Base-by-base conservation (phyloP, 441 rosid species). In the Arabidopsis hybrid region DNA sequence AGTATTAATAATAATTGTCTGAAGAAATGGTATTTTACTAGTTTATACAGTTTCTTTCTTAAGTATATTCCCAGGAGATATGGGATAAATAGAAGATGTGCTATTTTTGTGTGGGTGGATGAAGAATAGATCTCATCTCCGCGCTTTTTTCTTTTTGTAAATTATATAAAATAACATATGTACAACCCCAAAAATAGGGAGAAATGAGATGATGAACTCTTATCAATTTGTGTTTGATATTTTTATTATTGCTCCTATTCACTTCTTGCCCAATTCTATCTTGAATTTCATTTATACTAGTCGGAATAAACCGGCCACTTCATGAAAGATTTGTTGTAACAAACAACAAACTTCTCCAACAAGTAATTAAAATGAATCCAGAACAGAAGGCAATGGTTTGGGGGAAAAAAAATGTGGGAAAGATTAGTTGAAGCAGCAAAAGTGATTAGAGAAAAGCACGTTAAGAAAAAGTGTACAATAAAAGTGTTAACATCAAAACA, bases 1-100 rank as follows among this genome's bases (percentile, higher is more conserved):
- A 64, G 43, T 49, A 49, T 34, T 65, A 65, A 65, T 47, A 53
- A 53, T 56, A 53, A 53, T 56, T 65, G 71, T 56, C 42, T 21
- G 40, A 45, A 65, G 50, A 56, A 56, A 46, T 56, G 65, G 65
- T 73, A 6, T 6, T 14, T 6, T 14, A 45, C 17, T 45, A 26
- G 71, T 56, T 62, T 42, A 61, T 36, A 38, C 59, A 71, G 51
- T 39, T 50, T 72, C 11, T 17, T 32, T 67, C 21, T 67, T 5
- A 40, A 31, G 31, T 68, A 21, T 43, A 13, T 43, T 26, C 36
- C 47, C 36, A 42, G 12, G 12, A 13, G 26, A n/a, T 60, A 7
- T 17, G 64, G 47, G 46, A 17, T 21, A 12, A 17, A 17, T 18
- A 60, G 11, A 18, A 39, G 65, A 39, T 21, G 7, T 14, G 49